Evolutionary conservation across 1,139 yeast genomes (phyloP).

Genomic region (Lodderomyces metapsilosis): DNA sequence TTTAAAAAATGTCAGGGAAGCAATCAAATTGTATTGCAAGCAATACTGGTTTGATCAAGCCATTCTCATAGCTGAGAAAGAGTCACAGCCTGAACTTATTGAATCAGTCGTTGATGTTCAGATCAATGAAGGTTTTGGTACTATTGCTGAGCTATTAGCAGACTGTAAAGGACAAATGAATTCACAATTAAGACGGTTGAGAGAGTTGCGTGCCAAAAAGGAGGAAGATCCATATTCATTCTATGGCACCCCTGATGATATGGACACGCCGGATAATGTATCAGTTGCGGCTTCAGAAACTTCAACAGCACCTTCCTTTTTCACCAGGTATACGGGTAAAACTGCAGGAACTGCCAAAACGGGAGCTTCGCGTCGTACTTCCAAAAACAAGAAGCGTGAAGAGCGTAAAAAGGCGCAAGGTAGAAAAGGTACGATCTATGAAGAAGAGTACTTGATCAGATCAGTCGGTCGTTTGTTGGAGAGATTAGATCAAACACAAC

Average conservation of each 20-base stretch:
- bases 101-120: constrained; percentile 67
- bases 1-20: constrained; percentile 58
- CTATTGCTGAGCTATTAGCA: constrained; percentile 81
- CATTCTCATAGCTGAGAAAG: constrained; percentile 55
- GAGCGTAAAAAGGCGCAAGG: constrained; percentile 96
- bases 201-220: constrained; percentile 83
- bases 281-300: constrained; percentile 95
- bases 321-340: constrained; percentile 94
- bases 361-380: constrained; percentile 88
- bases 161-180: constrained; percentile 85
- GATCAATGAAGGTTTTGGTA: constrained; percentile 83
- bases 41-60: constrained; percentile 78
- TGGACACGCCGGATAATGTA: constrained; percentile 86
- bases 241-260: constrained; percentile 62
- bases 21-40: constrained; percentile 69
- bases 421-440: constrained; percentile 94
- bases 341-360: constrained; percentile 95
- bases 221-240: constrained; percentile 82
- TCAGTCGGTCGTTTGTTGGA: constrained; percentile 88
- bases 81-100: constrained; percentile 45
- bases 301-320: constrained; percentile 87
- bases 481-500: constrained; percentile 69
- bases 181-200: constrained; percentile 78
- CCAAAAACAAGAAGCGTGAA: constrained; percentile 90
- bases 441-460: constrained; percentile 88